Conservation (phyloP, 345 rosid genomes). For the Populus alba region DNA sequence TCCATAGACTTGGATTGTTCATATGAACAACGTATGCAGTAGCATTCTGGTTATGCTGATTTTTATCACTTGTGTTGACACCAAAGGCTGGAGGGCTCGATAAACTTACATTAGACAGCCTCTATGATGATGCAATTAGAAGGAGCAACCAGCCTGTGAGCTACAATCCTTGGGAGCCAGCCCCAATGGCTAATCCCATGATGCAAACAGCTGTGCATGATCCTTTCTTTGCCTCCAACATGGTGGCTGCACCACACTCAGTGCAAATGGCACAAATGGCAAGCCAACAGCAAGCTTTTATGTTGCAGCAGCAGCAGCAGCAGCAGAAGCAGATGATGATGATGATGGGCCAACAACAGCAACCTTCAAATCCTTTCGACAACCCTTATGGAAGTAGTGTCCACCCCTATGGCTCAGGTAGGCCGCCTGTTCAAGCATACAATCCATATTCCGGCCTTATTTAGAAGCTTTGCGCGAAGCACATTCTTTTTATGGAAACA, state of each 20-base stretch:
- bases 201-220: constrained; percentile 58
- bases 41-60: not conserved
- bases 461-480: constrained; percentile 22
- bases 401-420: constrained; percentile 50
- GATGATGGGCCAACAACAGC: constrained; percentile 62
- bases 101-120: constrained; percentile 85
- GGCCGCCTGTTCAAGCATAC: constrained; percentile 54
- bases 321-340: constrained; percentile 53
- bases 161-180: constrained; percentile 82
- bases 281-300: constrained; percentile 64
- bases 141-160: constrained; percentile 65
- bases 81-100: constrained; percentile 90
- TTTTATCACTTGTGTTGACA: constrained; percentile 9
- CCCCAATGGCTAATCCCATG: constrained; percentile 45
- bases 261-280: constrained; percentile 74
- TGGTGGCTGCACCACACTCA: constrained; percentile 52
- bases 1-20: not conserved
- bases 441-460: constrained; percentile 57
- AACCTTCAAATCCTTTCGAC: constrained; percentile 50
- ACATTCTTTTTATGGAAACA: constrained; percentile 15
- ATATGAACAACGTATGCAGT: not conserved
- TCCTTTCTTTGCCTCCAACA: constrained; percentile 54
- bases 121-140: constrained; percentile 93
- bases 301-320: constrained; percentile 63
- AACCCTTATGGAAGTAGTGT: constrained; percentile 45